Evolutionary conservation across 2,329 filamentous ascomycete species (phyloP), one percentile per base, ranked within the genome.

Genomic region (Aspergillus amoenus): DNA sequence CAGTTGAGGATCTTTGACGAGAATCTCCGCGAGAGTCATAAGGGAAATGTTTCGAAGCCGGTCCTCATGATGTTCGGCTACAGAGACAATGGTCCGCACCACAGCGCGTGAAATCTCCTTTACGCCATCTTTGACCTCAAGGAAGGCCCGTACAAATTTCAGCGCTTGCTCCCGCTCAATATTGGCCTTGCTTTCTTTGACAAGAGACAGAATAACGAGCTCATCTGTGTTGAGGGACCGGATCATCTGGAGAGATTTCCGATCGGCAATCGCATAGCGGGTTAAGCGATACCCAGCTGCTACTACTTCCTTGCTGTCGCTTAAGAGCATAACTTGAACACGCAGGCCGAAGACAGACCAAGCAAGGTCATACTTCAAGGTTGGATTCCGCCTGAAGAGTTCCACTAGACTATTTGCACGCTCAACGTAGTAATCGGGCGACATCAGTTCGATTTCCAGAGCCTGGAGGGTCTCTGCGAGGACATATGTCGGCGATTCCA

Each of bases 91-190:
- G 6, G 93, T 94, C 54, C 94, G 86, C 7, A 96, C 89, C 18
- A 99, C 87, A 0, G 91, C 88, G 57, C 90, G 84, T 1, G 94
- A 95, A 37, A 99, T 84, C 71, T 99, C 93, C 61, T 85, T 84
- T 8, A 95, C 88, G 11, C 94, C 94, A 61, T 92, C 91, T 70
- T 97, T 97, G 62, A 97, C 91, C 70, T 99, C 94, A 3, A 99
- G 79, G 68, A 99, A 99, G 9, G 93, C 91, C 58, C 94, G 86
- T 24, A 97, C 88, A 71, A 99, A 97, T 72, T 99, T 99, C 67
- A 99, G 80, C 12, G 94, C 94, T 75, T 99, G 94, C 73, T 99
- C 94, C 53, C 95, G 85, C 77, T 99, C 94, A 17, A 99, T 90
- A 65, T 93, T 93, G n/a, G 93, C 91, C 73, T 97, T 97, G 69